These are phyloP conservation scores for Fusarium dimerum DNA, from an alignment of 2,329 filamentous ascomycete species.

Conservation along the genomic window DNA sequence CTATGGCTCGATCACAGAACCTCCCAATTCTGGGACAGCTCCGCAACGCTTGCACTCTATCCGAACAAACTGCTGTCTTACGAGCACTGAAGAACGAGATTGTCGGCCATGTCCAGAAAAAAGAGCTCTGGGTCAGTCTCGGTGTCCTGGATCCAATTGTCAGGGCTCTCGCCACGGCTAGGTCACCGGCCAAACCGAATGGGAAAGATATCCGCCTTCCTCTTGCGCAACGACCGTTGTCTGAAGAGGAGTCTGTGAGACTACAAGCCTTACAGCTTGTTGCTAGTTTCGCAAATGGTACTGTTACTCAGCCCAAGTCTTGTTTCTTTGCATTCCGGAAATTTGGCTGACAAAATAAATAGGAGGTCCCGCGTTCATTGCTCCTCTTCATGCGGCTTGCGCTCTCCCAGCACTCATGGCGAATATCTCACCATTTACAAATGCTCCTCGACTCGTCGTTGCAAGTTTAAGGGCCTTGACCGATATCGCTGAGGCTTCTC, in stretches of 20 bases:
- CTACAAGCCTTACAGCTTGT: conserved; percentile 84
- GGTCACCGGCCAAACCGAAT: conserved; percentile 35
- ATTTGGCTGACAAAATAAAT: conserved; percentile 19
- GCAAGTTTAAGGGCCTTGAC: conserved; percentile 75
- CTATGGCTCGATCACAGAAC: conserved; percentile 56
- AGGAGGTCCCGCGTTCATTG: conserved; percentile 81
- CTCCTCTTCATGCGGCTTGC: conserved; percentile 68
- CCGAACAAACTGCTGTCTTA: conserved; percentile 62
- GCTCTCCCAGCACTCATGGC: conserved; percentile 70
- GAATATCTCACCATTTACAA: conserved; percentile 65
- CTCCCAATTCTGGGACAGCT: conserved; percentile 59
- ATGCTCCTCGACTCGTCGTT: conserved; percentile 66
- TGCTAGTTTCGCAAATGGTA: conserved; percentile 82
- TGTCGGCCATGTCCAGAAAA: conserved; percentile 83
- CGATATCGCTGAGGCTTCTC: conserved; percentile 67
- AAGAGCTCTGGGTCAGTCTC: conserved; percentile 72
- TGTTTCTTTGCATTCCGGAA: too few relatives aligned
- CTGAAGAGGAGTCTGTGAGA: conserved; percentile 66
- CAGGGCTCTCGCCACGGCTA: conserved; percentile 43
- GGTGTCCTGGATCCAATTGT: conserved; percentile 66
- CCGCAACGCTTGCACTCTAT: conserved; percentile 50
- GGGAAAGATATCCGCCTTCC: conserved; percentile 41
- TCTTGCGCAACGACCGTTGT: conserved; percentile 42
- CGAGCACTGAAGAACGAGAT: conserved; percentile 83
- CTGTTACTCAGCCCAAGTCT: conserved; percentile 18